These are phyloP conservation scores for Skeletonema potamos DNA, from an alignment of 108 stramenopile genomes.

Conservation along the genomic window DNA sequence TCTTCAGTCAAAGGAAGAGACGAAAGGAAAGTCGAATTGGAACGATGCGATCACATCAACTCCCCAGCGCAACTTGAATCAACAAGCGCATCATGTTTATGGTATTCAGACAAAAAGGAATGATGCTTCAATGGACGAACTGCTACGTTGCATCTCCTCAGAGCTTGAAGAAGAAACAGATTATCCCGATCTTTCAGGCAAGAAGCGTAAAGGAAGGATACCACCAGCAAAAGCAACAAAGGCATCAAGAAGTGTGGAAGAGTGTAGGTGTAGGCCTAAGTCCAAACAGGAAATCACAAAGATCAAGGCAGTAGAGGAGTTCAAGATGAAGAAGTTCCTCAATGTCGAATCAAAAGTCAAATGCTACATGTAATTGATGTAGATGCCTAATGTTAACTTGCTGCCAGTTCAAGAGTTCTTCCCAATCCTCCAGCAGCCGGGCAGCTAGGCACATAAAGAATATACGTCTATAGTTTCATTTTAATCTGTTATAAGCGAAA, in stretches of 20 bases:
- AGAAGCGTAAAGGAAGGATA: conserved; percentile 43
- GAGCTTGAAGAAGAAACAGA: conserved; percentile 41
- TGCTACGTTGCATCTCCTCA: conserved; percentile 29
- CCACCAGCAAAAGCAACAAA: conserved; percentile 51
- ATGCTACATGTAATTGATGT: conserved; percentile 5
- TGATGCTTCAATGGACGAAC: conserved; percentile 31
- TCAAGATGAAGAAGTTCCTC: conserved; percentile 56
- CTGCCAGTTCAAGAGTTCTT: too few relatives aligned
- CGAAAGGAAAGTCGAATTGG: not conserved
- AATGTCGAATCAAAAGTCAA: conserved; percentile 38
- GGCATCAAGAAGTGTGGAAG: conserved; percentile 14
- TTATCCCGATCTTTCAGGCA: conserved; percentile 46
- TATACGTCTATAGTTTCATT: too few relatives aligned
- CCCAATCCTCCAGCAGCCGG: too few relatives aligned
- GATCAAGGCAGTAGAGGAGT: conserved; percentile 24
- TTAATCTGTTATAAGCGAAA: too few relatives aligned
- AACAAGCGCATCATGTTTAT: conserved; percentile 20
- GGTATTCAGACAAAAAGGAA: conserved; percentile 33
- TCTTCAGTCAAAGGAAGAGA: not conserved
- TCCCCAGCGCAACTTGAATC: not conserved
- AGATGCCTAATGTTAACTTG: too few relatives aligned
- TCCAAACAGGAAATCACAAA: conserved; percentile 10
- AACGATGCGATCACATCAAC: not conserved
- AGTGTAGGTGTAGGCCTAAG: conserved; percentile 13
- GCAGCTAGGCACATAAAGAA: too few relatives aligned